phyloP scores from a whole-genome alignment of 192 early-diverging fungal genomes.

The Podila minutissima region DNA sequence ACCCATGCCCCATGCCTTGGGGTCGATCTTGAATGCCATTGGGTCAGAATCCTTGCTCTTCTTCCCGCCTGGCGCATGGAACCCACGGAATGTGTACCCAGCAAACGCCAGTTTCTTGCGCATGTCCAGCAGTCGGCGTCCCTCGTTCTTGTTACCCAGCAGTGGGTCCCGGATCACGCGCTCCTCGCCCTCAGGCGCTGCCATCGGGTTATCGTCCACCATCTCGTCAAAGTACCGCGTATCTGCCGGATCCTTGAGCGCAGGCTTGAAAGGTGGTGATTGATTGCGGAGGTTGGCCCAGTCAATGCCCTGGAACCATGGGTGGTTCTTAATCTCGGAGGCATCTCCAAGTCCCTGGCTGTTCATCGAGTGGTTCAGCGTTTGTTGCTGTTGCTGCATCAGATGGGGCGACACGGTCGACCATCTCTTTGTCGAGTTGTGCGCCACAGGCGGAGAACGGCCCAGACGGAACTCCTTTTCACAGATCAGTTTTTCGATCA shows the following conservation, averaged over 20 bases:
- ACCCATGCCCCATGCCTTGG: slow-evolving; percentile 43
- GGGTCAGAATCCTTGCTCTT: slow-evolving; percentile 48
- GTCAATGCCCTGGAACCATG: slow-evolving; percentile 77
- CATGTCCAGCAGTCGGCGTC: slow-evolving; percentile 64
- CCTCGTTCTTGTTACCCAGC: slow-evolving; percentile 57
- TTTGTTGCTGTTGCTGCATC: slow-evolving; percentile 48
- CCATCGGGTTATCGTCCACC: slow-evolving; percentile 55
- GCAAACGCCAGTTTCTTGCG: slow-evolving; percentile 69
- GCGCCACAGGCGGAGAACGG: slow-evolving; percentile 16
- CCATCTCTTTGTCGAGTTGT: slow-evolving; percentile 42
- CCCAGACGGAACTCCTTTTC: slow-evolving; percentile 68
- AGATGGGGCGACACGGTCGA: slow-evolving; percentile 46
- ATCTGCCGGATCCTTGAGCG: slow-evolving; percentile 78
- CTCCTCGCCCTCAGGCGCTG: slow-evolving; percentile 56
- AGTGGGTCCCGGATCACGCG: slow-evolving; percentile 52
- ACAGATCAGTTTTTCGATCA: slow-evolving; percentile 68
- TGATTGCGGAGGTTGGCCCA: slow-evolving; percentile 73
- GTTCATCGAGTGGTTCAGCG: slow-evolving; percentile 31
- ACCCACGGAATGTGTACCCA: slow-evolving; percentile 64
- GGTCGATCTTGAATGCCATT: slow-evolving; percentile 36
- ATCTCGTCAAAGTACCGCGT: slow-evolving; percentile 92
- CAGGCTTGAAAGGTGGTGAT: slow-evolving; percentile 86
- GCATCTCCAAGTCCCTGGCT: slow-evolving; percentile 61
- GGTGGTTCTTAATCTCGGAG: slow-evolving; percentile 79
- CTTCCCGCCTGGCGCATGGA: slow-evolving; percentile 51